Percentiles rank a stretch among this genome's conserved stretches.
Conservation (phyloP, 169 alveolate genomes). For the Eimeria necatrix region DNA sequence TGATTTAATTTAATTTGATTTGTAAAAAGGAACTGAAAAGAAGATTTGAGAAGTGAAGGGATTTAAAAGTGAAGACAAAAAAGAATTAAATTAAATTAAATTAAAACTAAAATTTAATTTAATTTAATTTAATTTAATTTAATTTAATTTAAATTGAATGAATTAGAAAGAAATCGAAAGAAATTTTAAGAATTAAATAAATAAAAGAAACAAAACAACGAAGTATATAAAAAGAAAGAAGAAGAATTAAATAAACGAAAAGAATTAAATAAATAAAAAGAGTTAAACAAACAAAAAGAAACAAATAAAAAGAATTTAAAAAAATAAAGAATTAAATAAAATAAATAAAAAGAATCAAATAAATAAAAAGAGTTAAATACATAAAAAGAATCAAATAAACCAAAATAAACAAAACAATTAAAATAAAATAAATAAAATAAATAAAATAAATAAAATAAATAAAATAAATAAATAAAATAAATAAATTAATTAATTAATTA, state of each 20-base stretch:
- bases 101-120: not conserved
- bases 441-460: not conserved
- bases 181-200: not conserved
- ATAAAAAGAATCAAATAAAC: not conserved
- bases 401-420: not conserved
- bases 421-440: not conserved
- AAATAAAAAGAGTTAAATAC: not conserved
- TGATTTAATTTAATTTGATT: no score
- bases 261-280: not conserved
- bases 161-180: not conserved
- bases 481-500: no score
- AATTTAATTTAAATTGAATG: not conserved
- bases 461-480: no score
- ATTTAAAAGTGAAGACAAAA: not conserved
- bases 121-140: no score
- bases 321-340: no score
- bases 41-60: not conserved
- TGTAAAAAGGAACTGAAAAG: not conserved
- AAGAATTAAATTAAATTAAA: not conserved
- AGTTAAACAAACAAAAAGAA: not conserved
- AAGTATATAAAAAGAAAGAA: not conserved
- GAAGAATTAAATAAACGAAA: not conserved
- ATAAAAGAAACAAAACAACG: not conserved
- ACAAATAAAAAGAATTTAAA: not conserved
- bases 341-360: no score